These are phyloP conservation scores for Zymoseptoria pseudotritici DNA, from an alignment of 2,329 filamentous ascomycete genomes.

Conservation along the genomic window DNA sequence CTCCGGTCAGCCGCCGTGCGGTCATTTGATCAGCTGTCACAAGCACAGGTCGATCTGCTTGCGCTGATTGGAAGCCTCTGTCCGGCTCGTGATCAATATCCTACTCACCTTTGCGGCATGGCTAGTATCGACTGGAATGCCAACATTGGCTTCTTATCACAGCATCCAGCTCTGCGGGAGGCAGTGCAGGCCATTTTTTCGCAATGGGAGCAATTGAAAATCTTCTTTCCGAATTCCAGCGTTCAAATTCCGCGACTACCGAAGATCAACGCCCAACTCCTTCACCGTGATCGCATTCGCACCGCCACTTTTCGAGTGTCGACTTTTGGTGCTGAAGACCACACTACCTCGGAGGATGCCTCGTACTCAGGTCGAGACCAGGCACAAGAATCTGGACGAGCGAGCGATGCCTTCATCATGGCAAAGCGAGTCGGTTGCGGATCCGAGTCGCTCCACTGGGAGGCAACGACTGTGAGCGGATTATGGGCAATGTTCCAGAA, in stretches of 20 bases:
- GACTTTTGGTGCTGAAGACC: slow-evolving; percentile 29
- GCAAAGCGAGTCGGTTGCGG: neutral
- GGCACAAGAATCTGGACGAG: neutral
- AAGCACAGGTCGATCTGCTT: slow-evolving; percentile 19
- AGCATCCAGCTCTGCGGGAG: slow-evolving; percentile 6
- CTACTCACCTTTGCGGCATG: slow-evolving; percentile 33
- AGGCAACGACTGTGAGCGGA: neutral
- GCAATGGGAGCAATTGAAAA: slow-evolving; percentile 1
- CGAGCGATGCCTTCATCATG: neutral
- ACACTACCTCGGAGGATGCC: slow-evolving; percentile 19
- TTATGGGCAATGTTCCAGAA: slow-evolving; percentile 4
- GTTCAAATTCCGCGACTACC: neutral
- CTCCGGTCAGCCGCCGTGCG: slow-evolving; percentile 16
- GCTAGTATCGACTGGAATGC: slow-evolving; percentile 40
- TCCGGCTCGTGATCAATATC: slow-evolving; percentile 40
- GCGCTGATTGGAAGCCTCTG: slow-evolving; percentile 26
- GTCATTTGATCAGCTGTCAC: slow-evolving; percentile 20
- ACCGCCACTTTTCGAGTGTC: slow-evolving; percentile 11
- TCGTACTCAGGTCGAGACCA: slow-evolving; percentile 19
- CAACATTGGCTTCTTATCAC: slow-evolving; percentile 25
- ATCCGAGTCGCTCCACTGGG: neutral
- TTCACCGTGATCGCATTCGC: slow-evolving; percentile 6
- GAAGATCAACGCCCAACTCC: neutral
- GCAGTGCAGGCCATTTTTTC: slow-evolving; percentile 4
- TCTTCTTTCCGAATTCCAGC: slow-evolving; percentile 2